Conservation (phyloP, 2,329 filamentous ascomycete genomes). For the Penicillium sp. region DNA sequence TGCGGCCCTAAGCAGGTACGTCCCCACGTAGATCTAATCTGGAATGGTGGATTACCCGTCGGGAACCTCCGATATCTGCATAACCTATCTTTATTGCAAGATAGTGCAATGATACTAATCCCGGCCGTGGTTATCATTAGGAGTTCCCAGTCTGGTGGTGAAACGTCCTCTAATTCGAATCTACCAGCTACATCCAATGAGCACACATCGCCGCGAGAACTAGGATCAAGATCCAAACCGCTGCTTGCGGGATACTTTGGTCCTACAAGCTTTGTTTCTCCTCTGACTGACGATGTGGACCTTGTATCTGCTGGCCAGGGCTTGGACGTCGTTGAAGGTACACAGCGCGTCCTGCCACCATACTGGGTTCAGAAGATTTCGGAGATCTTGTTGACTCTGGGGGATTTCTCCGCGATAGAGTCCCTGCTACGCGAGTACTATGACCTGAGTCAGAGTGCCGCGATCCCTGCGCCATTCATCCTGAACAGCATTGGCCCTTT, state of each 20-base stretch:
- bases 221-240: constrained; percentile 17
- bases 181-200: not conserved
- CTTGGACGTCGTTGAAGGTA: constrained; percentile 16
- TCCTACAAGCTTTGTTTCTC: constrained; percentile 42
- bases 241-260: constrained; percentile 41
- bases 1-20: constrained; percentile 16
- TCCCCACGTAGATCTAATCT: not conserved
- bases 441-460: constrained; percentile 38
- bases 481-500: constrained; percentile 40
- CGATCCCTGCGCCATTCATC: constrained; percentile 45
- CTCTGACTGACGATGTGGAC: constrained; percentile 33
- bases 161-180: not conserved
- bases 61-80: not conserved
- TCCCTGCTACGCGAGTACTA: constrained; percentile 33
- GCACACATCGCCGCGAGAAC: not conserved
- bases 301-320: constrained; percentile 24
- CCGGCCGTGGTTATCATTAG: not conserved
- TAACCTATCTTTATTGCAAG: not conserved
- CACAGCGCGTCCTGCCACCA: constrained; percentile 25
- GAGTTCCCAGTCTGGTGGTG: not conserved
- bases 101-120: not conserved
- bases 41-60: not conserved
- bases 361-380: constrained; percentile 32
- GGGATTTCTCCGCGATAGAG: constrained; percentile 27
- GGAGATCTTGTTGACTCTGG: constrained; percentile 26